Evolutionary conservation across 116 monocot genomes (phyloP), one percentile per base, ranked within the genome.

Genomic region (Iris pallida): DNA sequence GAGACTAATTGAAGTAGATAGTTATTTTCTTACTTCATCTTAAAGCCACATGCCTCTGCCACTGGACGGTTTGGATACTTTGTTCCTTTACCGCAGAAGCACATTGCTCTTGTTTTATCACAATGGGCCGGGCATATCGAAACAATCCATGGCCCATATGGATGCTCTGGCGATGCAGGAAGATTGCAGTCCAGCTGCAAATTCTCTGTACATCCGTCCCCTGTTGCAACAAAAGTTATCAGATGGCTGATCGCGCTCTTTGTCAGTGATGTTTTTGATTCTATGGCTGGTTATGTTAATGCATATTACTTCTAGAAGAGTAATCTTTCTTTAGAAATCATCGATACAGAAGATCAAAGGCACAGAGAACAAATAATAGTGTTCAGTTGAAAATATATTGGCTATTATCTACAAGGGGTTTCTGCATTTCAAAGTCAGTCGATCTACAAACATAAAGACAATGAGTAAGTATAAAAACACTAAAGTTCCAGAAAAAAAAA

Each of bases 41-140:
- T 81, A 65, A 89, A 93, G 9, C 93, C 93, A 60, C 92, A 92
- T 55, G 64, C 68, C 63, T 92, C 92, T 17, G 92, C 81, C 16
- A 86, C 79, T 17, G 92, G 88, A 49, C 92, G 88, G 77, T 92
- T 69, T 72, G 92, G 92, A 70, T 92, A 92, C 52, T 74, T 76
- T n/a, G 86, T 86, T 72, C 81, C 88, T 66, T 85, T 20, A 18
- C 92, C 92, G 75, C 92, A 92, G 65, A 92, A 92, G 55, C 92
- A 93, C 89, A 86, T 86, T 63, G 89, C 93, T 72, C 87, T 83
- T 20, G 84, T 84, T 51, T 64, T 88, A 66, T 92, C 92, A 79
- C 92, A 92, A 57, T 85, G 68, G 7, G 81, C 89, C 44, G 93
- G 62, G 68, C 93, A 93, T 15, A 86, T 87, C 45, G 93, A 93